Evolutionary conservation across 768 basidiomycete genomes (phyloP).

Genomic region (Strobilomyces confusus): DNA sequence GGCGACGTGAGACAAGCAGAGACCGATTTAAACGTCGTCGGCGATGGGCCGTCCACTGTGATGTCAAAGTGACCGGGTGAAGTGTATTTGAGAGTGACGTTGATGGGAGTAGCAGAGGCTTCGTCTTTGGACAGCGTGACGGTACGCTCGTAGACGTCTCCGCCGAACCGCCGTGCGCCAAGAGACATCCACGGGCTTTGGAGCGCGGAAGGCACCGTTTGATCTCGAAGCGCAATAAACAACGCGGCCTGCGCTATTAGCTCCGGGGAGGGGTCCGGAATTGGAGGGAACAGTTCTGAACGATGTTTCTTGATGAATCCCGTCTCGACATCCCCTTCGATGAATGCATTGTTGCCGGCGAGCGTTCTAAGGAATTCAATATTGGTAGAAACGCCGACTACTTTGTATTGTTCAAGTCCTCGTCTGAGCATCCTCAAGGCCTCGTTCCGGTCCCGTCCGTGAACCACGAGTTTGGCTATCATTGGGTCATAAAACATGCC

Average conservation of each 20-base stretch:
- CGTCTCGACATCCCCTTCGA: slow-evolving; percentile 80
- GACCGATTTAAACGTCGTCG: slow-evolving; percentile 44
- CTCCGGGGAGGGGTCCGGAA: slow-evolving; percentile 53
- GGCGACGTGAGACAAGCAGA: slow-evolving; percentile 53
- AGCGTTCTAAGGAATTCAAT: slow-evolving; percentile 81
- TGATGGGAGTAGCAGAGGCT: slow-evolving; percentile 31
- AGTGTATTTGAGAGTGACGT: slow-evolving; percentile 41
- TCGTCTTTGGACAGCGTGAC: slow-evolving; percentile 62
- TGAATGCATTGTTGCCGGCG: slow-evolving; percentile 74
- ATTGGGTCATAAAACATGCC: slow-evolving; percentile 90
- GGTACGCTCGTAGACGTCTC: slow-evolving; percentile 59
- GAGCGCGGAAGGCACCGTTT: slow-evolving; percentile 27
- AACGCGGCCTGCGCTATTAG: slow-evolving; percentile 78
- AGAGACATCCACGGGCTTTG: slow-evolving; percentile 69
- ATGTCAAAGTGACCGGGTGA: slow-evolving; percentile 51
- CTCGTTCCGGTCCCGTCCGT: slow-evolving; percentile 79
- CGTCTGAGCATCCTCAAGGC: slow-evolving; percentile 76
- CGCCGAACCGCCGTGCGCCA: slow-evolving; percentile 73
- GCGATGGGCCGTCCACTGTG: slow-evolving; percentile 34
- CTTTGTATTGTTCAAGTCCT: slow-evolving; percentile 83
- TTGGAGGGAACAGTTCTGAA: slow-evolving; percentile 72
- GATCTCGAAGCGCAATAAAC: slow-evolving; percentile 67
- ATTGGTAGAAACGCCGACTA: slow-evolving; percentile 90
- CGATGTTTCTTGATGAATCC: slow-evolving; percentile 93
- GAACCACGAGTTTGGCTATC: slow-evolving; percentile 89